Base-by-base conservation (phyloP, 177 flowering plant species). In the Tripterygium wilfordii region DNA sequence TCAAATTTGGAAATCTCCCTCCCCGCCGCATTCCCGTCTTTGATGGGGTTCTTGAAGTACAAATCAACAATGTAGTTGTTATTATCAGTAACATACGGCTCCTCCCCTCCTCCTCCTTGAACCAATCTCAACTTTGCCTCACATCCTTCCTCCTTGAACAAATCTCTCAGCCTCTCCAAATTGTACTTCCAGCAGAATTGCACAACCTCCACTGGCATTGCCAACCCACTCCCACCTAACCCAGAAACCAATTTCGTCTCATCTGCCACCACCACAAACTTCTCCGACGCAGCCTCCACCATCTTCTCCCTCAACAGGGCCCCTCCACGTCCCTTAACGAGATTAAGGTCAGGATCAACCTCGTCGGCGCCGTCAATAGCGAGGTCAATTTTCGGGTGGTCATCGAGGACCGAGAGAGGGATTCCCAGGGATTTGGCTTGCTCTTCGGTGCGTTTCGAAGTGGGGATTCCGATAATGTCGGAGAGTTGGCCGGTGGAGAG, bases 21-120 rank as follows among this genome's bases (percentile, higher is more conserved):
- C 51, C 83, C 97, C 0, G 99, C 99, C 0, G 83, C 78, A 0
- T 30, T 49, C 0, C 79, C 79, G 44, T 92, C 99, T 64, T 49
- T 72, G 20, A 92, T 86, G 5, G 97, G 96, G 14, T 72, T 80
- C 74, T 76, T 57, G 62, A 84, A 92, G 50, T 82, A 89, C 75
- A 92, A 74, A 63, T 92, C 99, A 45, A 92, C 88, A 47, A 92
- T 84, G 43, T 92, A 92, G 53, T 92, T 92, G 10, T 69, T 62
- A 51, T 92, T 92, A 58, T 92, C 99, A 1, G 99, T 92, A 3
- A 92, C 88, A 62, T 92, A 92, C 1, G 99, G 97, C 66, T 78
- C 80, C 45, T 82, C 96, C 33, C 68, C 72, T 0, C 33, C 76
- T 27, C 61, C 71, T 56, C n/a, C n/a, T n/a, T n/a, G n/a, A n/a